phyloP scores from a whole-genome alignment of 176 grass and related monocot species.

The Microstegium vimineum region DNA sequence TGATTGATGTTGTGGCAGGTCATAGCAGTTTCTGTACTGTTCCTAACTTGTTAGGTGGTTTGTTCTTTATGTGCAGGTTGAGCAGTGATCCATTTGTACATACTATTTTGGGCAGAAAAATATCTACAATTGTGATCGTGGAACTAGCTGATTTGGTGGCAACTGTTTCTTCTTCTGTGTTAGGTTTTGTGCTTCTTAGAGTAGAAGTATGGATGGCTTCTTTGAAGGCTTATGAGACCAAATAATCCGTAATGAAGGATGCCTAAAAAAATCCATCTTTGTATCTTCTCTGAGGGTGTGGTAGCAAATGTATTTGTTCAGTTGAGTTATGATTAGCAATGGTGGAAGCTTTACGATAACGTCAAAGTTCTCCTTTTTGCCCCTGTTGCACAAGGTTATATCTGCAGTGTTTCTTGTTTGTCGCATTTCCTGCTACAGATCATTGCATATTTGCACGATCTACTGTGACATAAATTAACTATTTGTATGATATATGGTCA shows the following conservation, averaged over 20 bases:
- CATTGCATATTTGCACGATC: neutral
- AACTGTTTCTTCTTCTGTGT: slow-evolving; percentile 23
- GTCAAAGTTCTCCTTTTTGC: neutral
- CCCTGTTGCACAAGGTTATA: neutral
- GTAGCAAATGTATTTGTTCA: slow-evolving; percentile 7
- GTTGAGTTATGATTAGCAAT: slow-evolving; percentile 18
- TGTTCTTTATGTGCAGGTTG: slow-evolving; percentile 30
- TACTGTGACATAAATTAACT: neutral
- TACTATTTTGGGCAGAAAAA: slow-evolving; percentile 20
- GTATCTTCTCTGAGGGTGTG: slow-evolving; percentile 3
- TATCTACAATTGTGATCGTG: slow-evolving; percentile 10
- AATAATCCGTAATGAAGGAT: slow-evolving; percentile 25
- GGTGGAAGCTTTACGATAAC: neutral
- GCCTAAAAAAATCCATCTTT: neutral
- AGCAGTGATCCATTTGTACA: slow-evolving; percentile 39
- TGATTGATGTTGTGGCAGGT: neutral
- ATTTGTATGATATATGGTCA: neutral
- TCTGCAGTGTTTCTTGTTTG: neutral
- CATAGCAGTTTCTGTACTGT: neutral
- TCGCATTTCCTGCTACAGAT: neutral
- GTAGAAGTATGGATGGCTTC: slow-evolving; percentile 11
- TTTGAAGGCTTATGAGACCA: neutral
- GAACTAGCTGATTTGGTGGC: slow-evolving; percentile 27
- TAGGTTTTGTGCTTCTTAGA: slow-evolving; percentile 19
- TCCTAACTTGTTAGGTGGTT: slow-evolving; percentile 3